Evolutionary conservation across 441 rosid genomes (phyloP).

Genomic region (Brassica balearica): DNA sequence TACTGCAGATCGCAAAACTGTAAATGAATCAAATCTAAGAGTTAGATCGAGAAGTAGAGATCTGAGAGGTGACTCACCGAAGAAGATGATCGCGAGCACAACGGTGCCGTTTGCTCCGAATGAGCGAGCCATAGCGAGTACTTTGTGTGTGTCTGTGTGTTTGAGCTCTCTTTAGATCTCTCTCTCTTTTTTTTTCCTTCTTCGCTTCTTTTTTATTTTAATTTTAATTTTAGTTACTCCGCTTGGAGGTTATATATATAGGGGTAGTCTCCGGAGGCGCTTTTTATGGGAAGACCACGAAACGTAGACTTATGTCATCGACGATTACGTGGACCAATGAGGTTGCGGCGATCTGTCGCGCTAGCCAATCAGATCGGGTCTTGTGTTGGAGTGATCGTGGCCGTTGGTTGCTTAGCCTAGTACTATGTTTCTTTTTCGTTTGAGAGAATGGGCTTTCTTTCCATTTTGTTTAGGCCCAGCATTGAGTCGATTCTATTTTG

Average conservation of each 20-base stretch:
- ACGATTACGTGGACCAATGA: not conserved
- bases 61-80: constrained; percentile 49
- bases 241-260: not conserved
- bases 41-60: not conserved
- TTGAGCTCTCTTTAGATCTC: constrained; percentile 4
- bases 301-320: not conserved
- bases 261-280: constrained; percentile 3
- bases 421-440: not conserved
- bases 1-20: too few relatives aligned
- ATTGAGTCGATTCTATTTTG: not conserved
- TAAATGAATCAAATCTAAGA: not conserved
- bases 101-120: constrained; percentile 54
- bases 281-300: constrained; percentile 24
- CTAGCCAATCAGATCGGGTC: constrained; percentile 30
- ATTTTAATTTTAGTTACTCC: not conserved
- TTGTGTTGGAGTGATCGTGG: constrained; percentile 42
- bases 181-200: not conserved
- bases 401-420: constrained; percentile 16
- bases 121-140: constrained; percentile 32
- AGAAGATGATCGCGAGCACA: constrained; percentile 58
- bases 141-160: not conserved
- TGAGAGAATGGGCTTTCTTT: constrained; percentile 23
- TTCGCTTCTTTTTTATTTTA: not conserved
- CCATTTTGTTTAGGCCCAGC: not conserved
- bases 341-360: not conserved